Conservation (phyloP, 2,329 filamentous ascomycete genomes). For the Amylocarpus encephaloides region DNA sequence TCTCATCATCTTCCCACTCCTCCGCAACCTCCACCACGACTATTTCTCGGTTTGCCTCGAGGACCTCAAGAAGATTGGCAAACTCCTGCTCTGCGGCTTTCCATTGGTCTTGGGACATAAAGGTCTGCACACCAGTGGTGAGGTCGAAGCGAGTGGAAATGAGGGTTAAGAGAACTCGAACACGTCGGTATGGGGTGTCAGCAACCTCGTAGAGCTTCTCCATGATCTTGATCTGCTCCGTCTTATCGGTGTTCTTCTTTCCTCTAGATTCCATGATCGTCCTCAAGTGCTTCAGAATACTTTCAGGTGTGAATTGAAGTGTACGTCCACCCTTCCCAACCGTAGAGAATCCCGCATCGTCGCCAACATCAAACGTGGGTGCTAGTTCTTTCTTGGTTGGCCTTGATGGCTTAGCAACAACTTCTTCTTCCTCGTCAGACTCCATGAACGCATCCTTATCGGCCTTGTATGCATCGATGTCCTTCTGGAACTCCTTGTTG, state of each 20-base stretch:
- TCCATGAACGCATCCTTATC: conserved; percentile 86
- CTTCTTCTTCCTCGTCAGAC: conserved; percentile 70
- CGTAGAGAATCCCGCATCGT: conserved; percentile 82
- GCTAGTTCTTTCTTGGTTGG: conserved; percentile 45
- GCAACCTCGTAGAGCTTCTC: conserved; percentile 91
- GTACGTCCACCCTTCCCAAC: conserved; percentile 86
- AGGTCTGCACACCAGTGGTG: conserved; percentile 67
- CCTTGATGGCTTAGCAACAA: conserved; percentile 45
- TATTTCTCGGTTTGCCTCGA: conserved; percentile 74
- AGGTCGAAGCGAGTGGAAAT: conserved; percentile 94
- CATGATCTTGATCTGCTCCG: conserved; percentile 95
- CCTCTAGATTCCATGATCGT: conserved; percentile 91
- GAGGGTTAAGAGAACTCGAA: conserved; percentile 84
- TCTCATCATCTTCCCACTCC: conserved; percentile 99
- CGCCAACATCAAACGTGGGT: conserved; percentile 45
- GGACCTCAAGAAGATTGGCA: conserved; percentile 65
- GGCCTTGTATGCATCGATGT: conserved; percentile 80
- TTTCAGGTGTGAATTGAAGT: conserved; percentile 89
- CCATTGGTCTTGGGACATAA: conserved; percentile 96
- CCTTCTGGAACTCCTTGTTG: conserved; percentile 85
- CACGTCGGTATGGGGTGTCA: conserved; percentile 84
- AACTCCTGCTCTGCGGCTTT: conserved; percentile 89
- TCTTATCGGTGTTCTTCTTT: conserved; percentile 96
- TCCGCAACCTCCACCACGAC: conserved; percentile 87
- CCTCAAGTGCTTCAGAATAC: conserved; percentile 94